Conservation (phyloP, 345 rosid species). For the Turnera subulata region DNA sequence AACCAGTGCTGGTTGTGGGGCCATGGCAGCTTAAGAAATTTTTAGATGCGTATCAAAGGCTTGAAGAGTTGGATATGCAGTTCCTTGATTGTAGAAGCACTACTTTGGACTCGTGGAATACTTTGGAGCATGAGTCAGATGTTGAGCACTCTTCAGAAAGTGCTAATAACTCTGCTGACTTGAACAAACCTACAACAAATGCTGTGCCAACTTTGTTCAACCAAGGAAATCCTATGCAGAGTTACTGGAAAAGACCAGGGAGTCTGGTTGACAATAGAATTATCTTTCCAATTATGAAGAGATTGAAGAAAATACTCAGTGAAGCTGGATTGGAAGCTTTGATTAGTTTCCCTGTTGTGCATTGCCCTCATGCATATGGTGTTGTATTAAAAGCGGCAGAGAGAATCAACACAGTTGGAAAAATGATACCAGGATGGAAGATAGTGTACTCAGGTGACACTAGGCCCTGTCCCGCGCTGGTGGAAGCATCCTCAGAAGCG, state of each 20-base stretch:
- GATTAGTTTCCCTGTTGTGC: conserved; percentile 90
- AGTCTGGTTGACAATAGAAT: conserved; percentile 40
- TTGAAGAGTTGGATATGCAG: conserved; percentile 87
- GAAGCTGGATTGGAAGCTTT: conserved; percentile 62
- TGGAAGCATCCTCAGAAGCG: conserved; percentile 73
- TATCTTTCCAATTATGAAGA: conserved; percentile 41
- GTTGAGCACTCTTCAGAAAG: conserved; percentile 24
- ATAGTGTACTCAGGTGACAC: conserved; percentile 94
- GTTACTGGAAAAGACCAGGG: conserved; percentile 53
- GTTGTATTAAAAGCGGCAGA: conserved; percentile 63
- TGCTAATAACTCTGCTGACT: conserved; percentile 5
- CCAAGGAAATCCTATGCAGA: conserved; percentile 72
- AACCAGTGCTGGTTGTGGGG: conserved; percentile 73
- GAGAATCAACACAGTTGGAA: conserved; percentile 57
- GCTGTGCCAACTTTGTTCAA: conserved; percentile 49
- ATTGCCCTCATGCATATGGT: conserved; percentile 91
- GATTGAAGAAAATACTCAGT: conserved; percentile 49
- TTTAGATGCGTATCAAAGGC: conserved; percentile 82
- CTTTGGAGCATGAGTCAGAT: conserved; percentile 32
- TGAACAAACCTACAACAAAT: conserved; percentile 9
- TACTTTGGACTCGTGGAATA: conserved; percentile 51
- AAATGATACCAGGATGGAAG: conserved; percentile 88
- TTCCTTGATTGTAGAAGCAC: conserved; percentile 87
- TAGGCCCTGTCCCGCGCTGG: conserved; percentile 74
- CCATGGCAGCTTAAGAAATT: conserved; percentile 73